Percentiles rank a stretch among this genome's conserved stretches.
Evolutionary conservation across 768 basidiomycete genomes (phyloP).

Genomic region (Mycena indigotica): DNA sequence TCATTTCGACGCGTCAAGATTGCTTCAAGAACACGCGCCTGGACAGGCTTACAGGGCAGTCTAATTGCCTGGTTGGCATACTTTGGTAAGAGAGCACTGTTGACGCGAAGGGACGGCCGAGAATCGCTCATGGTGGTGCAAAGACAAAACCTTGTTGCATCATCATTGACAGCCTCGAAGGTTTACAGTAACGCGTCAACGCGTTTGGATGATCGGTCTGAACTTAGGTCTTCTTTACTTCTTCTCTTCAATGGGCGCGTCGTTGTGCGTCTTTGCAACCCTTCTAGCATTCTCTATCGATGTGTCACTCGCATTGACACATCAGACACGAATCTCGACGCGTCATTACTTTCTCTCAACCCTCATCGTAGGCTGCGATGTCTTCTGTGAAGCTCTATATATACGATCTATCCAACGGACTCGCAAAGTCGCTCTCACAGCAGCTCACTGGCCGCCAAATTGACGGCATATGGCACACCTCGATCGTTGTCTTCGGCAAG

Average conservation of each 20-base stretch:
- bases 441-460: constrained; percentile 88
- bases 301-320: too few species aligned
- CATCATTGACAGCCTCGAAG: too few species aligned
- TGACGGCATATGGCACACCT: constrained; percentile 96
- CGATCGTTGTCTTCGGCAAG: constrained; percentile 81
- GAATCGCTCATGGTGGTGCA: neutral
- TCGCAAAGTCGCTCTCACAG: constrained; percentile 76
- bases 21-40: neutral
- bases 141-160: neutral
- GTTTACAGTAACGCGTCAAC: too few species aligned
- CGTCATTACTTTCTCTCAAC: constrained; percentile 5
- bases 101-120: neutral
- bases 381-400: constrained; percentile 87
- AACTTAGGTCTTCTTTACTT: too few species aligned
- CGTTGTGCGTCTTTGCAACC: too few species aligned
- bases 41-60: neutral
- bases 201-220: too few species aligned
- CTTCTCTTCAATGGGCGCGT: too few species aligned
- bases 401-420: constrained; percentile 88
- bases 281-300: too few species aligned
- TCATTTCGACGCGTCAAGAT: neutral
- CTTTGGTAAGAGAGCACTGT: neutral
- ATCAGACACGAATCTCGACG: too few species aligned
- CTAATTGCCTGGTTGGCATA: neutral
- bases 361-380: too few species aligned